Percentiles rank a stretch among this genome's conserved stretches.
These are phyloP conservation scores for Russula virescens DNA, from an alignment of 768 basidiomycete species.

Conservation along the genomic window DNA sequence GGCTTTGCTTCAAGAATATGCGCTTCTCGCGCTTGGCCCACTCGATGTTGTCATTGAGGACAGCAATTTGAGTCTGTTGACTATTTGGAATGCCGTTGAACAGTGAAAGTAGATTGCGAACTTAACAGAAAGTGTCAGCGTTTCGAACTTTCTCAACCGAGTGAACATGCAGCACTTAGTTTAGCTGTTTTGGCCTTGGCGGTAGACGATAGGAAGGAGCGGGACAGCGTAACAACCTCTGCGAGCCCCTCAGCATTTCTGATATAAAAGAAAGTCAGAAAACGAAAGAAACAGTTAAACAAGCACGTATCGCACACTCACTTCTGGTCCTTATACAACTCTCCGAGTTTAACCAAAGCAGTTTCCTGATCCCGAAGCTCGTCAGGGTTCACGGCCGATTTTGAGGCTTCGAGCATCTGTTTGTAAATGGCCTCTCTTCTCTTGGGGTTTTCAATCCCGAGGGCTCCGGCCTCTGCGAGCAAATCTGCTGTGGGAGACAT, in stretches of 20 bases:
- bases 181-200: conserved; percentile 98
- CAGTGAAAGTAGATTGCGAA: conserved; percentile 89
- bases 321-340: conserved; percentile 83
- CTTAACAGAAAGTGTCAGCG: conserved; percentile 36
- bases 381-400: conserved; percentile 44
- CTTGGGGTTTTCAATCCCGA: conserved; percentile 43
- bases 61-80: conserved; percentile 69
- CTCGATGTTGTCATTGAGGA: conserved; percentile 83
- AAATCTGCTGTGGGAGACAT: conserved; percentile 37
- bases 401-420: conserved; percentile 48
- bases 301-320: conserved; percentile 34
- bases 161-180: conserved; percentile 55
- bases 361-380: conserved; percentile 74
- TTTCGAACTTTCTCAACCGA: background rate
- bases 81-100: conserved; percentile 76
- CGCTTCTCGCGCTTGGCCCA: conserved; percentile 93
- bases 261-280: conserved; percentile 2
- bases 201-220: conserved; percentile 83
- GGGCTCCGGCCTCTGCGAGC: conserved; percentile 51
- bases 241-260: conserved; percentile 85
- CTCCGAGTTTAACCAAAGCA: conserved; percentile 79
- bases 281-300: background rate
- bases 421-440: conserved; percentile 73
- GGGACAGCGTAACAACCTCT: conserved; percentile 75
- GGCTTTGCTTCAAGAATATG: conserved; percentile 90